A percentile compares a stretch with the other conserved stretches of the same genome.
Evolutionary conservation across 2,329 filamentous ascomycete genomes (phyloP).

Genomic region (Tolypocladium ovalisporum): DNA sequence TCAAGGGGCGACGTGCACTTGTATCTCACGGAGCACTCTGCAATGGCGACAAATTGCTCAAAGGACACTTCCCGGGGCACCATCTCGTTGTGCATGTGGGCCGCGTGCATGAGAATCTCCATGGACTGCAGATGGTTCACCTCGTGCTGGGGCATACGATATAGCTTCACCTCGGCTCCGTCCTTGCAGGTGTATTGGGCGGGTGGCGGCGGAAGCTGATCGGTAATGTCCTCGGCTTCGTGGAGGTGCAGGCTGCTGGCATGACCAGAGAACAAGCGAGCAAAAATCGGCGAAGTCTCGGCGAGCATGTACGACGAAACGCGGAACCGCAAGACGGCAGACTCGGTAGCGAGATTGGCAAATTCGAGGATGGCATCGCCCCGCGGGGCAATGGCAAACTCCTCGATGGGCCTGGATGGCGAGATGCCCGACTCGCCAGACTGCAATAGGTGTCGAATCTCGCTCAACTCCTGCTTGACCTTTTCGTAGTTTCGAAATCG

Average conservation of each 20-base stretch:
- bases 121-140: slow-evolving; percentile 28
- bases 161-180: slow-evolving; percentile 32
- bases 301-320: slow-evolving; percentile 40
- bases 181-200: slow-evolving; percentile 28
- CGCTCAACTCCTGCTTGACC: slow-evolving; percentile 28
- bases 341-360: slow-evolving; percentile 26
- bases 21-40: slow-evolving; percentile 38
- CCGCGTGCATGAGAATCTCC: slow-evolving; percentile 37
- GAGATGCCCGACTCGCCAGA: slow-evolving; percentile 28
- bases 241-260: slow-evolving; percentile 17
- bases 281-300: slow-evolving; percentile 41
- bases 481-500: slow-evolving; percentile 36
- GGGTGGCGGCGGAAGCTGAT: slow-evolving; percentile 23
- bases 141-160: slow-evolving; percentile 42
- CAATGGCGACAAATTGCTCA: slow-evolving; percentile 38
- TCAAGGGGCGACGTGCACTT: slow-evolving; percentile 41
- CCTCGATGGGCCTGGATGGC: slow-evolving; percentile 25
- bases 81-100: slow-evolving; percentile 35
- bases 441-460: slow-evolving; percentile 28
- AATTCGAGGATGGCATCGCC: slow-evolving; percentile 44
- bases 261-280: slow-evolving; percentile 30
- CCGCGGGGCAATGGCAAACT: slow-evolving; percentile 29
- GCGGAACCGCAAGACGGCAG: slow-evolving; percentile 33
- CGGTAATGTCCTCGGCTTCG: slow-evolving; percentile 24
- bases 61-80: slow-evolving; percentile 36